Evolutionary conservation across 306 rosid genomes (phyloP), one percentile per base, ranked within the genome.

Genomic region (Castanea crenata): DNA sequence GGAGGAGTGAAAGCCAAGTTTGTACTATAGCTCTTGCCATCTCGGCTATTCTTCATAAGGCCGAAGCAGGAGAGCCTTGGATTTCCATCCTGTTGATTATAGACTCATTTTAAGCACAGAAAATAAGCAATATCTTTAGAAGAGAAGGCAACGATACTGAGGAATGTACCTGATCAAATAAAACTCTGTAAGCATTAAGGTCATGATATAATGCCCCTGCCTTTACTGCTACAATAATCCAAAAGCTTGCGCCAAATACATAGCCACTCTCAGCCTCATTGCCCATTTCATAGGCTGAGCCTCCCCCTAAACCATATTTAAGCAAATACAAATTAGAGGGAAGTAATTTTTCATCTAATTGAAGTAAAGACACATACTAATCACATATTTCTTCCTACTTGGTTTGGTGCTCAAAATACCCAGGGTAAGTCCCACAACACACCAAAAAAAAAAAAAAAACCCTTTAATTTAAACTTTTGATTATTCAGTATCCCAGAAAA

Each of bases 1-100:
- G 99, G 99, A 82, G 99, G 99, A 74, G 99, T 96, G 89, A 96
- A 96, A 62, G 98, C 97, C 84, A 96, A 88, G 85, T 96, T 93
- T 74, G 99, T 96, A 76, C 99, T 93, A 59, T 96, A 93, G 84
- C 99, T 96, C 89, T 87, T 88, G 70, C 99, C 99, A 79, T 96
- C 98, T 85, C 97, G 93, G 80, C 99, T 96, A 83, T 96, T 96
- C 92, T 96, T 96, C 97, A 93, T 96, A 65, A 96, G 96, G 71
- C 99, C 99, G 72, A 93, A 96, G 89, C 99, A 96, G 75, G 99
- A 96, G 70, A 93, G 98, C 76, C 97, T 90, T 54, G 98, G 97
- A 84, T 88, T 96, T 32, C 91, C 92, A 70, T 92, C 91, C 99
- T 95, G 92, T n/a, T 69, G 81, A 83, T 75, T 78, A 55, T 34